Conservation (phyloP, 2,329 filamentous ascomycete genomes). For the Achaetomium macrosporum region DNA sequence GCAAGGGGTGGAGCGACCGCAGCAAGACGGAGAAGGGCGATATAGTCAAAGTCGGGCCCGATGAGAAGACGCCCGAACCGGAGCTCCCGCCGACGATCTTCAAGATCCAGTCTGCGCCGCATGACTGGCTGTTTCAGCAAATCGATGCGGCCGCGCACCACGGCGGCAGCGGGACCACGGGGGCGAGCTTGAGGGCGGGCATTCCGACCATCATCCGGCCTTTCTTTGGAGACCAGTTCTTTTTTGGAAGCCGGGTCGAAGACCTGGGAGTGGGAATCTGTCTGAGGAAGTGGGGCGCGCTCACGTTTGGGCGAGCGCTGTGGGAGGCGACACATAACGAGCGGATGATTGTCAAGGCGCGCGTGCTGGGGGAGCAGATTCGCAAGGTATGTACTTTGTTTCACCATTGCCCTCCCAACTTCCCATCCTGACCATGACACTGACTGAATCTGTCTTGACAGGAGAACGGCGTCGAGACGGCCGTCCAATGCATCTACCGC, state of each 20-base stretch:
- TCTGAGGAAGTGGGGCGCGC: constrained; percentile 84
- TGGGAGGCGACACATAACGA: constrained; percentile 90
- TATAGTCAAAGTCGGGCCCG: constrained; percentile 45
- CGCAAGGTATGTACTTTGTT: constrained; percentile 59
- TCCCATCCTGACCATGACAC: background rate
- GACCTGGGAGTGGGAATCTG: constrained; percentile 89
- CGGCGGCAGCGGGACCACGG: constrained; percentile 90
- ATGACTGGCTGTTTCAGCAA: constrained; percentile 93
- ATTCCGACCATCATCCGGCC: constrained; percentile 92
- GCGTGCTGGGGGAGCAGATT: constrained; percentile 76
- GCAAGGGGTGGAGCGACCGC: constrained; percentile 95
- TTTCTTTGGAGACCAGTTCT: constrained; percentile 97
- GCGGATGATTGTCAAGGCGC: constrained; percentile 85
- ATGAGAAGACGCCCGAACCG: constrained; percentile 56
- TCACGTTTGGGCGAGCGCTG: constrained; percentile 74
- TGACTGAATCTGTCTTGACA: constrained; percentile 31
- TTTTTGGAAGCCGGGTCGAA: constrained; percentile 85
- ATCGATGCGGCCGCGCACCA: constrained; percentile 94
- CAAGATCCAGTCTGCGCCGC: constrained; percentile 83
- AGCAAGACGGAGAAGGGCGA: constrained; percentile 26
- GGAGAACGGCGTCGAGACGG: constrained; percentile 86
- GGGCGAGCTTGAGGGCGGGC: constrained; percentile 83
- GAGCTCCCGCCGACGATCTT: constrained; percentile 73
- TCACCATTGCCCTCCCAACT: background rate
- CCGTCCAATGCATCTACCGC: constrained; percentile 88